phyloP scores from a whole-genome alignment of 805 yeast genomes.

The Hanseniaspora vineae region DNA sequence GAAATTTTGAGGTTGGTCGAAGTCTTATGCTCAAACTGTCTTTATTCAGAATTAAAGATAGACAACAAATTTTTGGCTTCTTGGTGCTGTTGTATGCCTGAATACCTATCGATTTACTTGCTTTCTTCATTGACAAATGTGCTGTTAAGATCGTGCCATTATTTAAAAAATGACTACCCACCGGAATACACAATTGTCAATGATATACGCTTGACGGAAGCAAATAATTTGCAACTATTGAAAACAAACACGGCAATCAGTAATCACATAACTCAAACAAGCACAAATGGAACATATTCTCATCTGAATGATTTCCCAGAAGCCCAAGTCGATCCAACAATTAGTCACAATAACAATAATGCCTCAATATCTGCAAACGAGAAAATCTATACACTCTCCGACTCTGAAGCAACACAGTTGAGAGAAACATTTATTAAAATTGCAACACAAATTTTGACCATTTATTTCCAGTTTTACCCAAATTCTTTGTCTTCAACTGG shows the following conservation, averaged over 20 bases:
- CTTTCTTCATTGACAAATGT: conserved; percentile 63
- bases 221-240: neutral
- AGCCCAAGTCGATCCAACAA: no score
- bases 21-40: conserved; percentile 44
- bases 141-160: conserved; percentile 11
- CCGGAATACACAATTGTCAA: neutral
- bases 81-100: conserved; percentile 38
- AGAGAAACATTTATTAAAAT: conserved; percentile 2
- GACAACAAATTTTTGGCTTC: conserved; percentile 55
- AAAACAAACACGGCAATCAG: neutral
- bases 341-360: no score
- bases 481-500: neutral
- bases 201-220: neutral
- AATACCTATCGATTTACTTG: conserved; percentile 33
- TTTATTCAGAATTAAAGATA: conserved; percentile 31
- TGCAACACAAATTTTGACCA: conserved; percentile 2
- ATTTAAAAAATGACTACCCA: conserved; percentile 1
- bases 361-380: no score
- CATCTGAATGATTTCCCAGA: no score
- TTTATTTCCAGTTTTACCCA: conserved; percentile 4
- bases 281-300: conserved; percentile 22
- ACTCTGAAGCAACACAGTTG: conserved; percentile 1
- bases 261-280: neutral
- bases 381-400: neutral
- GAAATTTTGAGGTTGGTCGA: conserved; percentile 54